phyloP scores from a whole-genome alignment of 257 asterid genomes.

The Linaria vulgaris region DNA sequence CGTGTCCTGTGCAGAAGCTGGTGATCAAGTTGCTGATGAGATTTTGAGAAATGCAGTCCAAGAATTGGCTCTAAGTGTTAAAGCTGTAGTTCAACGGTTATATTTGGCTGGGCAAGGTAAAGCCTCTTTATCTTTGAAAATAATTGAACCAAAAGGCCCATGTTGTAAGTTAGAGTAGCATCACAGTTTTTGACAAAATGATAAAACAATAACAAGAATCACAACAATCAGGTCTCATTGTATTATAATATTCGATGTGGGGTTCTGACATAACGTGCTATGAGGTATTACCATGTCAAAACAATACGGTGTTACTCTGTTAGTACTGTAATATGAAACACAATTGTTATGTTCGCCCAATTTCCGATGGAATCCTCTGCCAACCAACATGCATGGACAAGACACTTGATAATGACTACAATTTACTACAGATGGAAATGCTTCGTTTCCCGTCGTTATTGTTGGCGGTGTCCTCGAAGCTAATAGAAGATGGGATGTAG shows the following conservation, averaged over 20 bases:
- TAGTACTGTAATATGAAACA: neutral
- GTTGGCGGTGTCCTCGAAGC: conserved; percentile 95
- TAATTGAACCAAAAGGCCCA: conserved; percentile 2
- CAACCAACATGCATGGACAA: neutral
- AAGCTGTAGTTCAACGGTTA: conserved; percentile 81
- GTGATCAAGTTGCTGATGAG: conserved; percentile 78
- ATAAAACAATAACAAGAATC: no score
- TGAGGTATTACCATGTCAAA: no score
- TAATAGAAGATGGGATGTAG: conserved; percentile 81
- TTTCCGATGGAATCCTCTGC: conserved; percentile 11
- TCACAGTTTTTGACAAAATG: no score
- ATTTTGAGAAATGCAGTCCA: conserved; percentile 73
- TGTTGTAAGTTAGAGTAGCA: neutral
- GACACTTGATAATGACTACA: conserved; percentile 12
- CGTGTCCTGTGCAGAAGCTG: conserved; percentile 91
- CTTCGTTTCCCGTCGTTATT: conserved; percentile 81
- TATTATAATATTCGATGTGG: conserved; percentile 4
- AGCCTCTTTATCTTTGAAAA: conserved; percentile 18
- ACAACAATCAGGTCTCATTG: no score
- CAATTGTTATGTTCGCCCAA: neutral
- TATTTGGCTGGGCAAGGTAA: conserved; percentile 81
- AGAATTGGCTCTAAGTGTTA: conserved; percentile 77
- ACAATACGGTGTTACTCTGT: no score
- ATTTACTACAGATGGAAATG: conserved; percentile 63
- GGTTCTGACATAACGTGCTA: neutral